Evolutionary conservation across 179 eudicot species (phyloP).

Genomic region (Patellifolia procumbens): DNA sequence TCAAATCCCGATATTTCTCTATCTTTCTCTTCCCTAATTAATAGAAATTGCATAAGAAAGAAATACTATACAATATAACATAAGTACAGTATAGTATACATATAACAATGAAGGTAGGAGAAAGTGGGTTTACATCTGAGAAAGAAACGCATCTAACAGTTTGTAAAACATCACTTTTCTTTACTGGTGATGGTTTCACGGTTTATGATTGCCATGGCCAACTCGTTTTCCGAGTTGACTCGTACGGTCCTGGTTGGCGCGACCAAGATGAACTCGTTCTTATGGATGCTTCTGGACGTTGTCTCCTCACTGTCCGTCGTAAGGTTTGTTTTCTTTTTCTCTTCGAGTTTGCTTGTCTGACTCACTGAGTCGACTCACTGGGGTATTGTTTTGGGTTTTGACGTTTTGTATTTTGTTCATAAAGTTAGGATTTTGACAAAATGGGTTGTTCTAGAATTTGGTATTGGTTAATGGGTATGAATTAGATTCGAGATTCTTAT

Average conservation of each 20-base stretch:
- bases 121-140: slow-evolving; percentile 33
- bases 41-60: too few species aligned
- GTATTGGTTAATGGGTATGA: slow-evolving; percentile 7
- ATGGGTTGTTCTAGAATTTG: slow-evolving; percentile 3
- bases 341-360: background rate
- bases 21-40: background rate
- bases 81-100: background rate
- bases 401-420: background rate
- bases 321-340: slow-evolving; percentile 44
- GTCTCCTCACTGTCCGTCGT: slow-evolving; percentile 85
- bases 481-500: slow-evolving; percentile 4
- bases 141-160: slow-evolving; percentile 63
- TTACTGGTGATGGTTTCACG: slow-evolving; percentile 76
- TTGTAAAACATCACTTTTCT: slow-evolving; percentile 68
- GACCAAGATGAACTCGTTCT: slow-evolving; percentile 64
- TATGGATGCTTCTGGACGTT: slow-evolving; percentile 69
- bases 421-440: too few species aligned
- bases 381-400: background rate
- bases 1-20: background rate
- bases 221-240: slow-evolving; percentile 85
- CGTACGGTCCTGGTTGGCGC: slow-evolving; percentile 57
- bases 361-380: background rate
- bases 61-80: too few species aligned
- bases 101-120: slow-evolving; percentile 25
- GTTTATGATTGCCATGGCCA: slow-evolving; percentile 59